These are phyloP conservation scores for Aspergillus piperis DNA, from an alignment of 2,329 filamentous ascomycete genomes.

Conservation along the genomic window DNA sequence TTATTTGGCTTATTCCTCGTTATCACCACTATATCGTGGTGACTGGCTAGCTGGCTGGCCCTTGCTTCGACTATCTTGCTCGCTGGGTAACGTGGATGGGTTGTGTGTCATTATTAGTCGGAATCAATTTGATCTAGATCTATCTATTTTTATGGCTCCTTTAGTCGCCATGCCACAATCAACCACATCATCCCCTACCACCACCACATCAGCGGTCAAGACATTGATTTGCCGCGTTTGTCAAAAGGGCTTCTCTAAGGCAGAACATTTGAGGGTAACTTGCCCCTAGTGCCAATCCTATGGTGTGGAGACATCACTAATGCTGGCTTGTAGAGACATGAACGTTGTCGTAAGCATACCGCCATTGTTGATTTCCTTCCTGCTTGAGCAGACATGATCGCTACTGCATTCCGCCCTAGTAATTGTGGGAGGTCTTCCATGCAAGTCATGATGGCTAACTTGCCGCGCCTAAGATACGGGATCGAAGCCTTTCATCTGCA, in stretches of 20 bases:
- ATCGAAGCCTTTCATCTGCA: conserved; percentile 45
- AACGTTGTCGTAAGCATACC: conserved; percentile 44
- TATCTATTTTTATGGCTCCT: neutral
- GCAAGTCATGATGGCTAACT: conserved; percentile 22
- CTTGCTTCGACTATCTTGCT: neutral
- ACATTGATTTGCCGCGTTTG: conserved; percentile 42
- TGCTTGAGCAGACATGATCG: conserved; percentile 1
- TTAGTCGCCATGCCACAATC: conserved; percentile 15
- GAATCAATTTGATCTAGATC: neutral
- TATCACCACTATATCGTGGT: conserved; percentile 1
- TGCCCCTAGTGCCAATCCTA: conserved; percentile 3
- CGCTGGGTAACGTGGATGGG: neutral
- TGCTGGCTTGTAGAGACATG: conserved; percentile 40
- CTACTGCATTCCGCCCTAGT: conserved; percentile 2
- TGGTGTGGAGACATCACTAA: conserved; percentile 20
- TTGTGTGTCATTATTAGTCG: neutral
- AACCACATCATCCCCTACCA: conserved; percentile 3
- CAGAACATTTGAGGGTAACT: conserved; percentile 44
- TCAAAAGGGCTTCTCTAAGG: conserved; percentile 46
- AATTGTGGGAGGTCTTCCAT: neutral
- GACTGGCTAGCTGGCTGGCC: neutral
- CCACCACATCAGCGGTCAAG: conserved; percentile 24
- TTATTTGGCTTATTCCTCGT: neutral
- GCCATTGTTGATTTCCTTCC: conserved; percentile 6
- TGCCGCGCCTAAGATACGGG: conserved; percentile 39